Base-by-base conservation (phyloP, 805 yeast genomes). In the Sungouiella thailandica region DNA sequence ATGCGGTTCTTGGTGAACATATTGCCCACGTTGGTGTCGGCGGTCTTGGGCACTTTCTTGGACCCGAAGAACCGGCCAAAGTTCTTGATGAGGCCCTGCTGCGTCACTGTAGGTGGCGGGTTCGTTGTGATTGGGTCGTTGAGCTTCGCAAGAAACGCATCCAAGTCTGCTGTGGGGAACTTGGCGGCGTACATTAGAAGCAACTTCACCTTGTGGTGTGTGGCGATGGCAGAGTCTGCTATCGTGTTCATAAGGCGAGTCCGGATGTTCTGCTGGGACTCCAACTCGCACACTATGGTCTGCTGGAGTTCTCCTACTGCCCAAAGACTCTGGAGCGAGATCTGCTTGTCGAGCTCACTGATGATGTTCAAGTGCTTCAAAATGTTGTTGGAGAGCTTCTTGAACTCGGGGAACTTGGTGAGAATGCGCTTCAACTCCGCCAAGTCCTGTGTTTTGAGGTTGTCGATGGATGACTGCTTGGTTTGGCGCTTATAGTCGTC, bases 321-420 rank as follows among this genome's bases (percentile, higher is more conserved):
- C 83, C 96, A 84, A 33, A 90, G 65, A 42, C 83, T 69, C 35
- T 69, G 65, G 14, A 58, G 50, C 20, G 80, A 76, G 25, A 93
- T 83, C 40, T 74, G 73, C 38, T 80, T 75, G 50, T 88, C 94
- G 35, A 93, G 72, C 52, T 90, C 97, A 16, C 90, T 76, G 6
- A 90, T 89, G 15, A 93, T 69, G 14, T 94, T 77, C 73, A 93
- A 88, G 58, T 93, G 98, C 51, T 90, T 93, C 19, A 94, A 75
- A 8, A 93, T 87, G 54, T 89, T 90, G 22, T 86, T 79, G 8
- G 95, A 83, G 22, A 90, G 66, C 52, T 84, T 87, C 46, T 87
- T 81, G 56, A 85, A 89, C 55, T 93, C 98, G 1, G 99, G 99
- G 50, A 83, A 88, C 42, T 86, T 86, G 38, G 89, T 96, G 36